Evolutionary conservation across 768 basidiomycete species (phyloP).

Genomic region (Imleria badia): DNA sequence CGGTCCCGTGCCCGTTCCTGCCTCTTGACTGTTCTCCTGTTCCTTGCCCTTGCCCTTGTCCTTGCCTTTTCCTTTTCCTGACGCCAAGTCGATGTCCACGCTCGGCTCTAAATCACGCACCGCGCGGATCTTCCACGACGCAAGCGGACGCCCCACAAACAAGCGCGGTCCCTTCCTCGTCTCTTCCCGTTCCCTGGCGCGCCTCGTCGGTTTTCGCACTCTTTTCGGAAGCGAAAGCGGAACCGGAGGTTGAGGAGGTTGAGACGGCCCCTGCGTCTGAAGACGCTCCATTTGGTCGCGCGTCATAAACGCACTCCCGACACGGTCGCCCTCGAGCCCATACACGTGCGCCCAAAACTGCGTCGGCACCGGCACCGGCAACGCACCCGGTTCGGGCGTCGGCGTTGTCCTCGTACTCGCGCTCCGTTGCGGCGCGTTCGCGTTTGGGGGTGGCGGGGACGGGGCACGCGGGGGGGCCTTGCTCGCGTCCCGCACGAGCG

Average conservation of each 20-base stretch:
- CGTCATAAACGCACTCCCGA: constrained; percentile 29
- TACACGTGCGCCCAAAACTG: constrained; percentile 38
- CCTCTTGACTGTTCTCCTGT: too few species aligned
- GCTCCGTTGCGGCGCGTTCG: background rate
- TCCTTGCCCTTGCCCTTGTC: background rate
- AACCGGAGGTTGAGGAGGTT: background rate
- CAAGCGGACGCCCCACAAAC: constrained; percentile 26
- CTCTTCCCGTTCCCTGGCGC: background rate
- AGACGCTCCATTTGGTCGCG: constrained; percentile 7
- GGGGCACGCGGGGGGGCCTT: background rate
- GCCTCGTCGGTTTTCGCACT: background rate
- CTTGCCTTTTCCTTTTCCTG: too few species aligned
- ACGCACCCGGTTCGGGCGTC: background rate
- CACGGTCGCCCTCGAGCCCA: constrained; percentile 26
- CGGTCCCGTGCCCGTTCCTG: too few species aligned
- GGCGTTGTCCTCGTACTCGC: background rate
- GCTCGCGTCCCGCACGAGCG: constrained; percentile 21
- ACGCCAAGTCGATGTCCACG: background rate
- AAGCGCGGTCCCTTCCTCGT: constrained; percentile 11
- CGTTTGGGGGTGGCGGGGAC: background rate
- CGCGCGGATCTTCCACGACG: constrained; percentile 23
- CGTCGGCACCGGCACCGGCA: background rate
- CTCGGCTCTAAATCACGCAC: constrained; percentile 25
- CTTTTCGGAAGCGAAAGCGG: background rate
- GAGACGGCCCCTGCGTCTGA: background rate